Conservation (phyloP, 306 rosid species). For the Vigna mungo region DNA sequence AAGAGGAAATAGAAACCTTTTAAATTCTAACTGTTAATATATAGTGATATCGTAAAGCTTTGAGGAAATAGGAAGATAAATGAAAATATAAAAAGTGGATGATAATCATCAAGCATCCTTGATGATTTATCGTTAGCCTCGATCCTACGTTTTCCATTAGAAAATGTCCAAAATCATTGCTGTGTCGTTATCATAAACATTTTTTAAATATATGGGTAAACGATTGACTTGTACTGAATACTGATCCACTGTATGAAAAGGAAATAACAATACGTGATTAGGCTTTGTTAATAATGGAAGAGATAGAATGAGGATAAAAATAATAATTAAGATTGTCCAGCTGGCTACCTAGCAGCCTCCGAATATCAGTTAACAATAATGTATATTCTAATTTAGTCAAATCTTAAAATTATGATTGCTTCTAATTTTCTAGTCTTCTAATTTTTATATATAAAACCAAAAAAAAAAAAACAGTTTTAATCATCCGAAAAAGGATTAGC, state of each 20-base stretch:
- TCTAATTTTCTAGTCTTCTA: background rate
- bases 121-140: slow-evolving; percentile 28
- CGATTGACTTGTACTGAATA: slow-evolving; percentile 12
- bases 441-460: background rate
- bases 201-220: slow-evolving; percentile 17
- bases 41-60: slow-evolving; percentile 11
- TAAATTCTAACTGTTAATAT: background rate
- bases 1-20: background rate
- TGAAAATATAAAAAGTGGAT: background rate
- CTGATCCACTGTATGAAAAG: background rate
- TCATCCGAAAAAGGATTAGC: background rate
- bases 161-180: slow-evolving; percentile 22
- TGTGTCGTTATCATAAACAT: slow-evolving; percentile 7
- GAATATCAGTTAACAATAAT: background rate
- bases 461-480: background rate
- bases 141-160: slow-evolving; percentile 21
- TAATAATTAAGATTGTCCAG: background rate
- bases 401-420: background rate
- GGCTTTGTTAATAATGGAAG: slow-evolving; percentile 10
- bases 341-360: background rate
- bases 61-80: slow-evolving; percentile 8
- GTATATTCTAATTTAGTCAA: background rate
- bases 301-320: background rate
- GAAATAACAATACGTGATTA: background rate
- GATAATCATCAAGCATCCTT: background rate